These are phyloP conservation scores for Talaromyces trachyspermus DNA, from an alignment of 495 filamentous ascomycete species.

Conservation along the genomic window DNA sequence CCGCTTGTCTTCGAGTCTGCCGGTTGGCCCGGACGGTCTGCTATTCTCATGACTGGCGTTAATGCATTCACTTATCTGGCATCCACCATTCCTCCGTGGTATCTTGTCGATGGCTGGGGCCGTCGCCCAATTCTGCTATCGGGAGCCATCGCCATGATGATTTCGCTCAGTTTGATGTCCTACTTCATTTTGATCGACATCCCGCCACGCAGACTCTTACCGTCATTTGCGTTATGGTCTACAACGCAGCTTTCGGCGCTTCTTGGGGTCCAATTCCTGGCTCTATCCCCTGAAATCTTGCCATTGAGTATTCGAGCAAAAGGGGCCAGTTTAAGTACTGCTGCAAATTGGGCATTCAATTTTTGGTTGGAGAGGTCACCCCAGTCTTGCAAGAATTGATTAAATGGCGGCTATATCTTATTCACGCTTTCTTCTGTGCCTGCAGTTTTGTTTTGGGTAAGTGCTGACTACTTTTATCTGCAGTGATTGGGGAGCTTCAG, in stretches of 20 bases:
- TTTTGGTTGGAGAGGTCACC: slow-evolving; percentile 93
- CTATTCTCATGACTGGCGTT: slow-evolving; percentile 95
- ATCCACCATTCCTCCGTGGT: slow-evolving; percentile 94
- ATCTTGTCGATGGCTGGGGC: slow-evolving; percentile 89
- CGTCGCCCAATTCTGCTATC: slow-evolving; percentile 84
- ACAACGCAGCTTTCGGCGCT: slow-evolving; percentile 95
- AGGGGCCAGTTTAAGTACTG: slow-evolving; percentile 92
- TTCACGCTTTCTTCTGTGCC: slow-evolving; percentile 96
- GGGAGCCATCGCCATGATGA: slow-evolving; percentile 82
- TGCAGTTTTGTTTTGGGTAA: slow-evolving; percentile 93
- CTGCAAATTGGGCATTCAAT: slow-evolving; percentile 97
- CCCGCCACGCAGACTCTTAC: slow-evolving; percentile 70
- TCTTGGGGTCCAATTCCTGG: slow-evolving; percentile 99
- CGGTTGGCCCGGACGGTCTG: slow-evolving; percentile 82
- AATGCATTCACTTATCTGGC: slow-evolving; percentile 87
- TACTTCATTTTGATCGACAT: slow-evolving; percentile 93
- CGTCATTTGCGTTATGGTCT: slow-evolving; percentile 93
- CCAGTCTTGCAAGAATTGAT: slow-evolving; percentile 87
- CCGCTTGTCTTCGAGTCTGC: slow-evolving; percentile 94
- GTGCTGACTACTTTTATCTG: slow-evolving; percentile 23
- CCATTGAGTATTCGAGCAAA: slow-evolving; percentile 96
- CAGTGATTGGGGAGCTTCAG: background rate
- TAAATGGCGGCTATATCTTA: slow-evolving; percentile 83
- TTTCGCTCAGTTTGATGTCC: slow-evolving; percentile 85
- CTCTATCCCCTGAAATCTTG: slow-evolving; percentile 96